Base-by-base conservation (phyloP, 106 monocot genomes). In the Cymbidium sinense region DNA sequence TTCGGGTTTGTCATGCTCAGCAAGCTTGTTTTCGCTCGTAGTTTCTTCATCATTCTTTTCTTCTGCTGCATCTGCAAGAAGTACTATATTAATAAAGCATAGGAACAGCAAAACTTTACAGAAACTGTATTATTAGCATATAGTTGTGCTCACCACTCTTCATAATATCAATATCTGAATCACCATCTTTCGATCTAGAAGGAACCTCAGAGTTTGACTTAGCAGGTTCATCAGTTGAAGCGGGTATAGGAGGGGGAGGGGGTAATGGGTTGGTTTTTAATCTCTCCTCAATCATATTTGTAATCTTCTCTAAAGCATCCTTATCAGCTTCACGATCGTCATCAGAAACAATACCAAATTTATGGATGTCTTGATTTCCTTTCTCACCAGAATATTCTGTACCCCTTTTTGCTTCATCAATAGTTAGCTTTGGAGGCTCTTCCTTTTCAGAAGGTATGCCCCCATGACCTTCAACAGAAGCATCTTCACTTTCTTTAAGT, bases 341-440 rank as follows among this genome's bases (percentile, higher is more conserved):
- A 74, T 94, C 90, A 5, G 88, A 88, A 69, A 98, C 90, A 81
- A 98, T 84, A 69, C 98, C 98, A 87, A 98, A 94, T 81, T 84
- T 88, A 50, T 92, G 81, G 12, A 77, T 47, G 17, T 92, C 89
- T 54, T 93, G 84, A 51, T 86, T 86, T 76, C 83, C 89, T 51
- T 93, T 91, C 34, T 89, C 86, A 54, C 64, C 82, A 39, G 89
- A 81, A 62, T 82, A 80, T 67, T 84, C 88, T 31, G 73, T 52
- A 44, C 87, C 85, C 43, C 82, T 87, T 23, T 86, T 78, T 25
- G 75, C 44, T 80, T 78, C 85, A 33, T 84, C 91, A 6, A 50
- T 64, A 50, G 11, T 70, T 67, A 83, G 36, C 67, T 88, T 88
- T 78, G 77, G 47, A 72, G 81, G 55, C 13, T 83, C 88, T 75